phyloP scores from a whole-genome alignment of 768 basidiomycete genomes.

The Holtermanniella nyarrowii region DNA sequence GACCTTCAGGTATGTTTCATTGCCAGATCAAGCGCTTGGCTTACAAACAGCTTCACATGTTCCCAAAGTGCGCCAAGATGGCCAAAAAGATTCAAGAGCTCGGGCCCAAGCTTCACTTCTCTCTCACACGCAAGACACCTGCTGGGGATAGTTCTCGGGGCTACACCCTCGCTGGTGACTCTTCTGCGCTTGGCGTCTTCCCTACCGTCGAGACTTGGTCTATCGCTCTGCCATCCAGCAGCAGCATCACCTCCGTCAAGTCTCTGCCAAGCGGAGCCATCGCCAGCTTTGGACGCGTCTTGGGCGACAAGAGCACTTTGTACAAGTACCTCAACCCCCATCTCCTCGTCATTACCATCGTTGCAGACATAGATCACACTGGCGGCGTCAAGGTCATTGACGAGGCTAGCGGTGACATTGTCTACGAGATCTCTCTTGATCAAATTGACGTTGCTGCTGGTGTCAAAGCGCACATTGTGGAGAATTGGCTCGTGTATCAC shows the following conservation, averaged over 20 bases:
- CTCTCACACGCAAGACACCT: neutral
- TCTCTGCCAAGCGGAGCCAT: conserved; percentile 45
- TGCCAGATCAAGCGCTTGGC: neutral
- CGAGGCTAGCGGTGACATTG: conserved; percentile 59
- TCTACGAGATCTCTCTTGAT: conserved; percentile 59
- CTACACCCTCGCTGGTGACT: neutral
- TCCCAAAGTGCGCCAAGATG: conserved; percentile 38
- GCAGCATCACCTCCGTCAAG: conserved; percentile 54
- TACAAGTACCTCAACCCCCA: conserved; percentile 92
- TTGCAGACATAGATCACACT: conserved; percentile 26
- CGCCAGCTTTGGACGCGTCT: conserved; percentile 71
- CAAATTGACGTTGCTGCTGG: conserved; percentile 26
- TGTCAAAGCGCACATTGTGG: conserved; percentile 58
- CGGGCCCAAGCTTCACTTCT: conserved; percentile 16
- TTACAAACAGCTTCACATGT: conserved; percentile 27
- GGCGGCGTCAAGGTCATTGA: conserved; percentile 75
- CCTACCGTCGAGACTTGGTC: conserved; percentile 60
- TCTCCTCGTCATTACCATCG: conserved; percentile 57
- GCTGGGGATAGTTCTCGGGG: neutral
- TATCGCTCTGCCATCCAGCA: conserved; percentile 47
- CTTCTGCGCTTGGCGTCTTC: conserved; percentile 32
- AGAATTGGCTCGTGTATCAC: conserved; percentile 90
- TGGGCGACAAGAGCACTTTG: conserved; percentile 75
- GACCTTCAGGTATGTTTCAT: conserved; percentile 8
- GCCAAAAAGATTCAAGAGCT: conserved; percentile 17